phyloP scores from a whole-genome alignment of 176 grass and related monocot genomes.

The Oryza rufipogon region DNA sequence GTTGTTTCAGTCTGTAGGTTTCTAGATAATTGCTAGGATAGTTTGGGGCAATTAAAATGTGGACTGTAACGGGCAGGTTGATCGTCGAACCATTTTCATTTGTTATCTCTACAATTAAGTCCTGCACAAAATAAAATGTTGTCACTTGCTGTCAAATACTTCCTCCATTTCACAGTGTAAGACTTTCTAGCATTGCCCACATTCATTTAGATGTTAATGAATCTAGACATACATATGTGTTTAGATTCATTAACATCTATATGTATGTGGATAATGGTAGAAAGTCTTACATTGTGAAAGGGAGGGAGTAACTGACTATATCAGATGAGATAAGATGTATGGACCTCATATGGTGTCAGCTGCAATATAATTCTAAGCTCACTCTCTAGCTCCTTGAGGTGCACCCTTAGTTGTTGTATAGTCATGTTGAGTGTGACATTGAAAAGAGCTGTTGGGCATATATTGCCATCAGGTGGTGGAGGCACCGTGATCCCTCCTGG shows the following conservation, averaged over 20 bases:
- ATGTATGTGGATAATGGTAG: too few relatives aligned
- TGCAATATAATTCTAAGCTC: slow-evolving; percentile 20
- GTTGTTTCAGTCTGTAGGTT: slow-evolving; percentile 28
- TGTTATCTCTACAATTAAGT: slow-evolving; percentile 37
- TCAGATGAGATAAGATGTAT: slow-evolving; percentile 5
- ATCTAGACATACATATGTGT: too few relatives aligned
- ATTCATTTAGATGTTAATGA: too few relatives aligned
- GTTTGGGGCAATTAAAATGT: slow-evolving; percentile 32
- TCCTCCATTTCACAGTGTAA: too few relatives aligned
- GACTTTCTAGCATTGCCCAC: too few relatives aligned
- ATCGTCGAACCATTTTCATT: slow-evolving; percentile 58
- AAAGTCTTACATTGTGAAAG: too few relatives aligned
- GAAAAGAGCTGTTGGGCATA: slow-evolving; percentile 26
- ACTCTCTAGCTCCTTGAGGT: slow-evolving; percentile 21
- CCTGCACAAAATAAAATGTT: slow-evolving; percentile 34
- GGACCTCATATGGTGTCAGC: slow-evolving; percentile 30
- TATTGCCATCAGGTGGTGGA: slow-evolving; percentile 8
- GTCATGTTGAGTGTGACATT: slow-evolving; percentile 32
- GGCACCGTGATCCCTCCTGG: slow-evolving; percentile 60
- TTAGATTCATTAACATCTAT: too few relatives aligned
- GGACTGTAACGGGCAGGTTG: slow-evolving; percentile 38
- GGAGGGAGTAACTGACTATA: background rate
- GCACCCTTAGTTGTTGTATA: slow-evolving; percentile 35
- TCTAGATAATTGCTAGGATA: background rate
- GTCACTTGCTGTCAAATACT: slow-evolving; percentile 10